phyloP scores from a whole-genome alignment of 306 rosid genomes.

The Comarum palustre region DNA sequence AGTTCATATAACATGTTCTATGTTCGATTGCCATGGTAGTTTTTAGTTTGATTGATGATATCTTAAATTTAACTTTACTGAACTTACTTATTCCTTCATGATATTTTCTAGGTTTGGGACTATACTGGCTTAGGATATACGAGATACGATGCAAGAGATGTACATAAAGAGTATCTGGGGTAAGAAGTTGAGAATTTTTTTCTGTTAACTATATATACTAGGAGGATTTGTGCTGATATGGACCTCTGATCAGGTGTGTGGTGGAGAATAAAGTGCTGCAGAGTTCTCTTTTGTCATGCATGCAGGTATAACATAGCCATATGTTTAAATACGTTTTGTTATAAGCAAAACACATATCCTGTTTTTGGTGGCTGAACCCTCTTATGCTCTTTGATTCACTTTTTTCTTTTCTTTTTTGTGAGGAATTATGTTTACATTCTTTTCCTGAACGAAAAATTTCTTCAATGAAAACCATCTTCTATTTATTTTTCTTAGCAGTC shows the following conservation, averaged over 20 bases:
- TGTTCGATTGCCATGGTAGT: neutral
- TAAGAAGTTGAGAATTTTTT: slow-evolving; percentile 32
- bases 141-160: slow-evolving; percentile 76
- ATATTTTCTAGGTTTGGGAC: slow-evolving; percentile 77
- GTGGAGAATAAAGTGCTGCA: slow-evolving; percentile 91
- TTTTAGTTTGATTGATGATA: slow-evolving; percentile 2
- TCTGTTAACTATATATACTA: slow-evolving; percentile 20
- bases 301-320: slow-evolving; percentile 54
- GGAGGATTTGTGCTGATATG: slow-evolving; percentile 27
- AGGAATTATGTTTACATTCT: too few species aligned
- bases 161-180: slow-evolving; percentile 81
- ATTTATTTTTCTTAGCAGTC: too few species aligned
- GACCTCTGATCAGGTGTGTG: slow-evolving; percentile 58
- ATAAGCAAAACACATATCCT: neutral
- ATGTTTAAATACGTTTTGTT: slow-evolving; percentile 1
- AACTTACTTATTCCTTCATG: slow-evolving; percentile 12
- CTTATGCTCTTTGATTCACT: too few species aligned
- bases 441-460: too few species aligned
- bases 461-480: too few species aligned
- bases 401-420: too few species aligned
- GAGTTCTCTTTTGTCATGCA: slow-evolving; percentile 63
- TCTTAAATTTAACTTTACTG: neutral
- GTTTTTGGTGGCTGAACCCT: too few species aligned
- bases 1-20: neutral
- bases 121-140: slow-evolving; percentile 86